Percentiles rank a stretch among this genome's conserved stretches.
These are phyloP conservation scores for Dryas drummondii DNA, from an alignment of 306 rosid species.

Conservation along the genomic window DNA sequence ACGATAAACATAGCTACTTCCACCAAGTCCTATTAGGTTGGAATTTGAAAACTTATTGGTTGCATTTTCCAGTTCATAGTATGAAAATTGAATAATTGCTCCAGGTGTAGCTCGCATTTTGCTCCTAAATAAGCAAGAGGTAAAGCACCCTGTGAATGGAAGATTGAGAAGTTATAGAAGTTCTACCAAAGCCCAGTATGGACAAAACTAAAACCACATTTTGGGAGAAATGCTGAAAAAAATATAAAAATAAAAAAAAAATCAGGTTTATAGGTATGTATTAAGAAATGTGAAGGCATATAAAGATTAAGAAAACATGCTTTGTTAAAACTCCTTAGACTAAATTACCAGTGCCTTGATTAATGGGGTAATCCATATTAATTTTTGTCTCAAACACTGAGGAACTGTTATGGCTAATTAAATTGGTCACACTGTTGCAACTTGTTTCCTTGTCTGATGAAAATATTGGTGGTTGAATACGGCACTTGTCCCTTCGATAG, in stretches of 20 bases:
- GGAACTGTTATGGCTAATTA: conserved; percentile 55
- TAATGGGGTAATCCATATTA: conserved; percentile 39
- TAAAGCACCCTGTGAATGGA: conserved; percentile 64
- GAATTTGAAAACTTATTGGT: conserved; percentile 72
- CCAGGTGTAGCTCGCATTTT: conserved; percentile 56
- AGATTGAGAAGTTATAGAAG: background rate
- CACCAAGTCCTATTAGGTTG: conserved; percentile 83
- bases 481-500: conserved; percentile 44
- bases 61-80: conserved; percentile 73
- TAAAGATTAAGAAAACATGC: background rate
- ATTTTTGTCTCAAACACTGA: conserved; percentile 51
- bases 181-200: background rate
- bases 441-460: conserved; percentile 67
- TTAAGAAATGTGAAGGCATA: background rate
- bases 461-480: conserved; percentile 46
- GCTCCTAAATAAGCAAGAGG: conserved; percentile 58
- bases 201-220: conserved; percentile 1
- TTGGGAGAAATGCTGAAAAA: background rate
- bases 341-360: conserved; percentile 48
- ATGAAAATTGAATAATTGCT: conserved; percentile 70
- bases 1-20: conserved; percentile 88
- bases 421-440: conserved; percentile 59
- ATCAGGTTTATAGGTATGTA: background rate
- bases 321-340: background rate
- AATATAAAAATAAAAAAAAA: conserved; percentile 1